Evolutionary conservation across 306 rosid genomes (phyloP), one percentile per base, ranked within the genome.

Genomic region (Calophaca sinica): DNA sequence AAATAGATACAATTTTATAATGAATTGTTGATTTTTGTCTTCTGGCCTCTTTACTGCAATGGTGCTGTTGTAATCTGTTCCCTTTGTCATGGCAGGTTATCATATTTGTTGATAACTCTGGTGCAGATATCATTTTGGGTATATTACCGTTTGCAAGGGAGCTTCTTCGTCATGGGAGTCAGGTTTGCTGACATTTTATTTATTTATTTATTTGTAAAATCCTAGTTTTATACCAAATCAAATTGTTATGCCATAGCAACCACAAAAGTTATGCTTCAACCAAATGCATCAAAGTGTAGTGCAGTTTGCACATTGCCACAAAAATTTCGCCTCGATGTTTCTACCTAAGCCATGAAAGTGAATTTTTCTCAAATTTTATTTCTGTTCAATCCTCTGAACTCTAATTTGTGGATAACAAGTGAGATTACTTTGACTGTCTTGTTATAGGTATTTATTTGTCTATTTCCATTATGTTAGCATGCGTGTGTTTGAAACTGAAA

Each of bases 81-180:
- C 64, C 72, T 38, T 65, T 82, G 61, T 49, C 42, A 9, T 84
- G 36, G 48, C 88, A 94, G 99, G 97, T 79, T 78, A 74, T 94
- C 77, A 91, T 94, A 79, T 94, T 94, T 88, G 96, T 94, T 13
- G 98, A 91, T 81, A 91, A 94, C 79, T 94, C 98, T 72, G 98
- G 98, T 82, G 97, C 98, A 35, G 98, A 94, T 85, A 80, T 94
- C 60, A 84, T 94, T 82, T 86, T 94, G 85, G 97, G 98, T 52
- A 94, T 94, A 76, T 79, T 94, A 62, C 98, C 98, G 49, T 94
- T 94, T 88, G 97, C 96, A 53, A 87, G 96, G 82, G 98, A 94
- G 84, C 86, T 94, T 75, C 93, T 94, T 71, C 88, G 85, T 48
- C 96, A 63, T 4, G 98, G 97, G 70, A 87, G 88, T 72, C 90